phyloP scores from a whole-genome alignment of 2,329 filamentous ascomycete species.

The Diaporthe destruens region DNA sequence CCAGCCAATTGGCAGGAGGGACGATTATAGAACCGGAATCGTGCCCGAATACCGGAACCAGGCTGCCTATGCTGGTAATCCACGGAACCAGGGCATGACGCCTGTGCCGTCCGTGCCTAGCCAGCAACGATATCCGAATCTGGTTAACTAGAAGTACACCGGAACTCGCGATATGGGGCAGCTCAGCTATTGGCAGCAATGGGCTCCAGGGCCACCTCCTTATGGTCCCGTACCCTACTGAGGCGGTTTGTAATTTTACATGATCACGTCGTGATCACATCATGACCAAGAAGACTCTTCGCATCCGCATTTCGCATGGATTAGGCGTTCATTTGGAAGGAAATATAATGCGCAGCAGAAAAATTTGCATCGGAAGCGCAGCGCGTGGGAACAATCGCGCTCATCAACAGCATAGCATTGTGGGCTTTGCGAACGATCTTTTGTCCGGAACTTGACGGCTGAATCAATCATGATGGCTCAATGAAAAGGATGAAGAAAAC shows the following conservation, averaged over 20 bases:
- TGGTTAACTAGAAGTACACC: constrained; percentile 31
- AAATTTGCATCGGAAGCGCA: constrained; percentile 23
- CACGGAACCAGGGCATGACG: constrained; percentile 31
- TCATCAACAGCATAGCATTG: constrained; percentile 19
- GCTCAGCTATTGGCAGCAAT: constrained; percentile 1
- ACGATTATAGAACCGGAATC: constrained; percentile 76
- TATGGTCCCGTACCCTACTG: neutral
- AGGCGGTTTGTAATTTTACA: constrained; percentile 27
- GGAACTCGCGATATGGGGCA: constrained; percentile 21
- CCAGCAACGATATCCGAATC: constrained; percentile 39
- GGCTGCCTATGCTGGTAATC: constrained; percentile 22
- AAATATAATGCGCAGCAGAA: constrained; percentile 8
- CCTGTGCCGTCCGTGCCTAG: constrained; percentile 20
- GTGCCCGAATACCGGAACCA: constrained; percentile 70
- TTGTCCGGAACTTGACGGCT: constrained; percentile 14
- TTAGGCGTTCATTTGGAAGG: constrained; percentile 22
- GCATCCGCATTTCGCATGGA: constrained; percentile 8
- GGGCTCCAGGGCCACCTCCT: neutral
- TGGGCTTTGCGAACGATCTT: constrained; percentile 13
- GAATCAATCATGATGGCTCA: constrained; percentile 14
- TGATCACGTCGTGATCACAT: neutral
- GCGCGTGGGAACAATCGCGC: neutral
- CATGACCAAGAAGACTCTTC: neutral
- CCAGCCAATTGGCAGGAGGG: constrained; percentile 78
- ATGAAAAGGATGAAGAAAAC: constrained; percentile 15